Conservation (phyloP, 345 rosid species). For the Punica granatum region DNA sequence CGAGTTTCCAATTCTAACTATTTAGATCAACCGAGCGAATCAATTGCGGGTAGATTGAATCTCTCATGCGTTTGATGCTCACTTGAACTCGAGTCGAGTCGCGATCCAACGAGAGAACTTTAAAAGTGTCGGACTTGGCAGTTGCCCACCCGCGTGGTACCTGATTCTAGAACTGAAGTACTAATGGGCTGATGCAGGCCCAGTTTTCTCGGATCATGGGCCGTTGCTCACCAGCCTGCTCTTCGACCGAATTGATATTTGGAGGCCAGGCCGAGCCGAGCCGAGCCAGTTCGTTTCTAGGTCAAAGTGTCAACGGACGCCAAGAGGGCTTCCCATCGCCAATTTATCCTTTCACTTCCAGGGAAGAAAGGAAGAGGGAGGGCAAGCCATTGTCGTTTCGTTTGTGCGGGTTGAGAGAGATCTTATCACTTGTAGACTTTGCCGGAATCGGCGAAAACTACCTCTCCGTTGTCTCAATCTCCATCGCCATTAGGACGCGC, state of each 20-base stretch:
- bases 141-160: too few relatives aligned
- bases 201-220: not conserved
- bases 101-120: too few relatives aligned
- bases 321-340: not conserved
- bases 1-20: too few relatives aligned
- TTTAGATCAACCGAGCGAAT: too few relatives aligned
- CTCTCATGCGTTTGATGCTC: too few relatives aligned
- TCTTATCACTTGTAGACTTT: not conserved
- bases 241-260: not conserved
- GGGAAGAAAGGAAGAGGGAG: not conserved
- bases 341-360: conserved; percentile 25
- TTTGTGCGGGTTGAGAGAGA: not conserved
- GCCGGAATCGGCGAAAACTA: not conserved
- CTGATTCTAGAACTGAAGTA: too few relatives aligned
- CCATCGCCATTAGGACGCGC: not conserved
- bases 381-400: conserved; percentile 8
- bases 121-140: too few relatives aligned
- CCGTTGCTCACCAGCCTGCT: not conserved
- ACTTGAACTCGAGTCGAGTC: too few relatives aligned
- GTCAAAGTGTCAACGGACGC: conserved; percentile 22
- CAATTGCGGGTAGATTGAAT: too few relatives aligned
- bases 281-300: not conserved
- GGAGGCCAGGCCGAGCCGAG: not conserved
- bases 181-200: not conserved
- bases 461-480: not conserved